Evolutionary conservation across 2,329 filamentous ascomycete species (phyloP), one percentile per base, ranked within the genome.

Genomic region (Trichoderma arundinaceum): DNA sequence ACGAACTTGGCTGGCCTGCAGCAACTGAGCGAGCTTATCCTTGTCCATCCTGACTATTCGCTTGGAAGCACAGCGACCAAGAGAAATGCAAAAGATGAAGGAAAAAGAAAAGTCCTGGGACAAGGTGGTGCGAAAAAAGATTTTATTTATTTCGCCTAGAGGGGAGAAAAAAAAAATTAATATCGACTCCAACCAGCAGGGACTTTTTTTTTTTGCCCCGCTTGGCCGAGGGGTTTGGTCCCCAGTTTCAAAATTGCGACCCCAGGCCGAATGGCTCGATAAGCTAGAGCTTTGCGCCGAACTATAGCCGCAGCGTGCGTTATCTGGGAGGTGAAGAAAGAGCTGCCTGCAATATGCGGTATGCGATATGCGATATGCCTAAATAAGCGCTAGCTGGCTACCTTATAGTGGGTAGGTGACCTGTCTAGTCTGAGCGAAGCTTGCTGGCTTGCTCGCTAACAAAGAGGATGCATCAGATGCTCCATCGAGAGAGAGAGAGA

Each of bases 1-100:
- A 95, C 92, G 93, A 78, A 92, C 88, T 80, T 96, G 87, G 74
- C 94, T 89, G 81, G 91, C 90, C 85, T 95, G 88, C 77, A 97
- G 87, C 81, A 97, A 88, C 82, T 90, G 86, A 72, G 95, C 86
- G 77, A 97, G 93, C 81, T 91, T 88, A 79, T 92, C 89, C 74
- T 80, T 81, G 71, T 81, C 80, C 79, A 81, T 81, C 66, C 65
- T 75, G 68, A 72, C 67, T 66, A 69, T 59, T 65, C 64, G 56
- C 67, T 59, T 58, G 46, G 43, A 74, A 76, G 72, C 69, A 72
- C 67, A 69, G 73, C 22, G 43, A 67, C 67, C 66, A 35, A 67
- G 61, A 68, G 53, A 66, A 53, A 62, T 28, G 38, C 56, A 44
- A 62, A 61, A 61, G 60, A 64, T 57, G 44, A 64, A 39, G 52